Evolutionary conservation across 2,329 filamentous ascomycete genomes (phyloP).

Genomic region (Fusarium longipes): DNA sequence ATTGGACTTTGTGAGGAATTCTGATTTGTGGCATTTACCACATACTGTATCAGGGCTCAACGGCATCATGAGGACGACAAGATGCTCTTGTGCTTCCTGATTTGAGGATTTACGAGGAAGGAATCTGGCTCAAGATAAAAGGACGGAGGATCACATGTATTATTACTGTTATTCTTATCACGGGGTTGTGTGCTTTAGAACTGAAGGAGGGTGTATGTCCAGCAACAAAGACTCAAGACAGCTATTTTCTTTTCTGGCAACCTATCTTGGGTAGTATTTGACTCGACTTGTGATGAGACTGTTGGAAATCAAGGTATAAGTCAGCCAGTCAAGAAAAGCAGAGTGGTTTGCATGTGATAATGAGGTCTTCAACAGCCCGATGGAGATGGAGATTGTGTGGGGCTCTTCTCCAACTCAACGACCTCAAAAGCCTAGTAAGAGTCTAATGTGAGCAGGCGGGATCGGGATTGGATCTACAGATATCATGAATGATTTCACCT

Average conservation of each 20-base stretch:
- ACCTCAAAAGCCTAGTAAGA: neutral
- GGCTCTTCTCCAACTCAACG: slow-evolving; percentile 24
- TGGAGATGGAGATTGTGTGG: slow-evolving; percentile 33
- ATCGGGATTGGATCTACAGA: slow-evolving; percentile 7
- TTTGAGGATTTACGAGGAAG: neutral
- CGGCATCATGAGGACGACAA: neutral
- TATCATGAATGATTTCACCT: slow-evolving; percentile 16
- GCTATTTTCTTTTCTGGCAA: slow-evolving; percentile 9
- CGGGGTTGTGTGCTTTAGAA: slow-evolving; percentile 21
- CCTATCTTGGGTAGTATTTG: neutral
- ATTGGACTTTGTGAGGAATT: slow-evolving; percentile 5
- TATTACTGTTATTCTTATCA: slow-evolving; percentile 25
- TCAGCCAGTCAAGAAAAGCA: neutral
- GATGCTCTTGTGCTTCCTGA: neutral
- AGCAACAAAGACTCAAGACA: slow-evolving; percentile 28
- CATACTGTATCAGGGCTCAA: slow-evolving; percentile 3
- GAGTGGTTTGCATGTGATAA: slow-evolving; percentile 41
- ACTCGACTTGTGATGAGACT: slow-evolving; percentile 1
- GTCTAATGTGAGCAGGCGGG: slow-evolving; percentile 1
- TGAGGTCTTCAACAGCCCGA: neutral
- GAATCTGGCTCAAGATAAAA: slow-evolving; percentile 10
- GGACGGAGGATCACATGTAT: slow-evolving; percentile 39
- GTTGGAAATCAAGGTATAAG: neutral
- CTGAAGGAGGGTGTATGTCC: slow-evolving; percentile 32
- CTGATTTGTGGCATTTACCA: slow-evolving; percentile 9